Evolutionary conservation across 2,329 filamentous ascomycete genomes (phyloP).

Genomic region (Trichoderma cornu-damae): DNA sequence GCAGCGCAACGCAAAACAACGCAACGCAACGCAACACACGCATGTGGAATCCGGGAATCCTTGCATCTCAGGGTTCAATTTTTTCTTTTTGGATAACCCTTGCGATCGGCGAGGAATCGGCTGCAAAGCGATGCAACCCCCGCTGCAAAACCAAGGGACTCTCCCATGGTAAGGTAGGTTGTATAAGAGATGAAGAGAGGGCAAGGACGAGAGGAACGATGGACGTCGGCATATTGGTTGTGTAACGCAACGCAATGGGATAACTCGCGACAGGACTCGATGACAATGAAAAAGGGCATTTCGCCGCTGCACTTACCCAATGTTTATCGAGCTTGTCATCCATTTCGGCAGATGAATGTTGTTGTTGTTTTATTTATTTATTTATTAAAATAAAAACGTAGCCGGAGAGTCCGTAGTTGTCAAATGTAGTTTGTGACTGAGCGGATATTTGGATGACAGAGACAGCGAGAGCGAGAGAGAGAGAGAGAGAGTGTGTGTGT

Average conservation of each 20-base stretch:
- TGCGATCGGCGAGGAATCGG: slow-evolving; percentile 6
- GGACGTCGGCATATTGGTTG: not conserved
- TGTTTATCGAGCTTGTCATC: slow-evolving; percentile 3
- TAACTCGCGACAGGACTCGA: not conserved
- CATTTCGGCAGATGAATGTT: not conserved
- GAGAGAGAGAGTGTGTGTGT: not conserved
- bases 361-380: too few relatives aligned
- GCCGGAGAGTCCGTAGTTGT: not conserved
- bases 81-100: not conserved
- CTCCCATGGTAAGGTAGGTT: too few relatives aligned
- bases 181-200: not conserved
- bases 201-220: not conserved
- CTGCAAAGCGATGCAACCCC: slow-evolving; percentile 10
- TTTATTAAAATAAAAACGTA: too few relatives aligned
- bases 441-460: not conserved
- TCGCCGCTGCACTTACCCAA: slow-evolving; percentile 1
- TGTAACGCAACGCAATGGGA: too few relatives aligned
- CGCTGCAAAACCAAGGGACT: not conserved
- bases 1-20: slow-evolving; percentile 6
- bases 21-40: slow-evolving; percentile 1
- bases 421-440: not conserved
- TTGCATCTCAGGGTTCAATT: slow-evolving; percentile 15
- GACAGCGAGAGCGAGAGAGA: not conserved
- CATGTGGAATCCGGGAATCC: not conserved
- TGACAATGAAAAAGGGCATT: not conserved